Evolutionary conservation across 371 early-diverging fungal genomes (phyloP).

Genomic region (Mortierella sp.): DNA sequence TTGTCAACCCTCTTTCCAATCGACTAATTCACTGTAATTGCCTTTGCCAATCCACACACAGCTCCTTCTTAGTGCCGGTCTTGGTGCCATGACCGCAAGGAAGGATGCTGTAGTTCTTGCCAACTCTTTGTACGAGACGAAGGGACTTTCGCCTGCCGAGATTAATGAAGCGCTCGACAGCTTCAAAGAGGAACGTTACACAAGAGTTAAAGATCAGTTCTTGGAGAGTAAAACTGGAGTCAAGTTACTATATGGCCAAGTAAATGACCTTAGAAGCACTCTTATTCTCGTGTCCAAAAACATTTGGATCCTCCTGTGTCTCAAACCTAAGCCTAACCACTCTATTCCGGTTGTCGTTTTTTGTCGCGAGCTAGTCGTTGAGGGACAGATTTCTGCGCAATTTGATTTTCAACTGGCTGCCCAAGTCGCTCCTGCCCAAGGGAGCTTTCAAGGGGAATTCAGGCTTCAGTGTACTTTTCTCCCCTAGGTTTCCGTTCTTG

Average conservation of each 20-base stretch:
- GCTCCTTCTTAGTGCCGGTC: neutral
- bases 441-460: neutral
- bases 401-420: neutral
- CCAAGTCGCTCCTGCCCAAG: neutral
- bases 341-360: neutral
- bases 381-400: neutral
- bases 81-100: slow-evolving; percentile 20
- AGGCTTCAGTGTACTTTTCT: slow-evolving; percentile 10
- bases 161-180: neutral
- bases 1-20: no score
- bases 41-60: no score
- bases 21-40: no score
- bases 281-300: neutral
- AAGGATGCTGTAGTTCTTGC: slow-evolving; percentile 19
- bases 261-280: neutral
- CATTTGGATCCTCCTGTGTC: neutral
- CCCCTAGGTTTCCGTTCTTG: slow-evolving; percentile 4
- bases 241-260: slow-evolving; percentile 16
- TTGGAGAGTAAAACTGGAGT: neutral
- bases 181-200: neutral
- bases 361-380: neutral
- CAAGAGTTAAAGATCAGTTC: slow-evolving; percentile 1
- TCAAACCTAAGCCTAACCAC: neutral
- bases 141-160: neutral
- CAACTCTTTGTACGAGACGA: slow-evolving; percentile 8